Base-by-base conservation (phyloP, 345 rosid species). In the Cardamine resedifolia region DNA sequence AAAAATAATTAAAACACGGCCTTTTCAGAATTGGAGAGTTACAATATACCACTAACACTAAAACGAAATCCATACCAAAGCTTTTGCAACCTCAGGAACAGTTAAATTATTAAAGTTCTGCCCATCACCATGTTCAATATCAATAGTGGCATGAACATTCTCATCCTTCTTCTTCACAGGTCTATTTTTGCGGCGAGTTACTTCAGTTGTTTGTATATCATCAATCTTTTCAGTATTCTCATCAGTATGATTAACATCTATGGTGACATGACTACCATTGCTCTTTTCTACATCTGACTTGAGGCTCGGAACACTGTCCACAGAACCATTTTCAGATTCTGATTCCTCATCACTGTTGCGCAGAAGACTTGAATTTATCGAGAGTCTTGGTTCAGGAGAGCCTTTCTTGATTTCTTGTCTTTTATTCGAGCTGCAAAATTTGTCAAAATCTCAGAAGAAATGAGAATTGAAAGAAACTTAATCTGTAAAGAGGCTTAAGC, bases 401-500 rank as follows among this genome's bases (percentile, higher is more conserved):
- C 75, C 76, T 81, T 88, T 87, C 81, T 86, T 89, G 70, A 77
- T 77, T 51, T 80, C 88, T 60, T 76, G 83, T 39, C 83, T 78
- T 84, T 76, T 86, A 31, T n/a, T 76, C 0, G 86, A 82, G 75
- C 94, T 79, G 78, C 53, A 21, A 62, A 30, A n/a, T 9, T 12
- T 6, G 1, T 24, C 31, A 60, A 21, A 43, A 62, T 28, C 49
- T 68, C 38, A 30, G 38, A 19, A 36, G 12, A 67, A 64, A 48
- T 48, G 47, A n/a, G 34, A 41, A 18, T 0, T 14, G 45, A 51
- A 23, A 75, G 10, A 30, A 45, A 30, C 4, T 58, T 16, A 36
- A 58, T 18, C 57, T 50, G 56, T 58, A 73, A 52, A 64, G 47
- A 63, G 36, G 48, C 34, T 23, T 33, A 58, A 5, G 4, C n/a